These are phyloP conservation scores for Suillus spraguei DNA, from an alignment of 768 basidiomycete genomes.

Conservation along the genomic window DNA sequence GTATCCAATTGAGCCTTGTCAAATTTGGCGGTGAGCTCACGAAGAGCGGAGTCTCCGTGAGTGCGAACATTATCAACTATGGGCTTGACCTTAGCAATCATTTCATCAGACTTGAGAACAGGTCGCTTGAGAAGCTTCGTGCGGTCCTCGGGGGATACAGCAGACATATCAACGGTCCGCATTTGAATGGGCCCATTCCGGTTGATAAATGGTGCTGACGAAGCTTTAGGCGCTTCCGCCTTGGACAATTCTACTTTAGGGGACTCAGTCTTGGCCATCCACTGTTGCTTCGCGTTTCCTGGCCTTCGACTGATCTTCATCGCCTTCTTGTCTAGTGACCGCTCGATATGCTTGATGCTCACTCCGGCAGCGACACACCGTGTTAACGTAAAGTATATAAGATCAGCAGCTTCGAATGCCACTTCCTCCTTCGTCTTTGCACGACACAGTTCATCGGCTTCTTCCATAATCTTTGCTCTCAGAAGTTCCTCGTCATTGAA, in stretches of 20 bases:
- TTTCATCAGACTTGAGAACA: slow-evolving; percentile 67
- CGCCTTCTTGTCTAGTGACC: slow-evolving; percentile 82
- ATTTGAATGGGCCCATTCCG: slow-evolving; percentile 64
- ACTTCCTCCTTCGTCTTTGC: slow-evolving; percentile 79
- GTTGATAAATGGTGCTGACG: slow-evolving; percentile 28
- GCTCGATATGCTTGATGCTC: slow-evolving; percentile 79
- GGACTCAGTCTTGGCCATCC: slow-evolving; percentile 36
- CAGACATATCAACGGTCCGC: slow-evolving; percentile 67
- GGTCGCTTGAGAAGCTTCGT: slow-evolving; percentile 80
- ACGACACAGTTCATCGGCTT: slow-evolving; percentile 94
- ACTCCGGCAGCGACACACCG: slow-evolving; percentile 87
- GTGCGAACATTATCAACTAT: slow-evolving; percentile 87
- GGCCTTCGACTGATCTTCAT: slow-evolving; percentile 83
- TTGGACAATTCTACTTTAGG: slow-evolving; percentile 10
- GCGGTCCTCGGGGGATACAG: slow-evolving; percentile 53
- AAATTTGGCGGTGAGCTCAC: slow-evolving; percentile 90
- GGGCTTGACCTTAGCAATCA: slow-evolving; percentile 86
- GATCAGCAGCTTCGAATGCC: slow-evolving; percentile 94
- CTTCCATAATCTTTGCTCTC: slow-evolving; percentile 95
- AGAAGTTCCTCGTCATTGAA: slow-evolving; percentile 84
- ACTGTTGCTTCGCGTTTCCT: slow-evolving; percentile 92
- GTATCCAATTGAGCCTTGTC: slow-evolving; percentile 77
- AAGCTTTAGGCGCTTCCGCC: slow-evolving; percentile 31
- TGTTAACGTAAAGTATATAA: slow-evolving; percentile 89
- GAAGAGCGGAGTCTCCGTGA: slow-evolving; percentile 84